Percentiles rank a stretch among this genome's conserved stretches.
These are phyloP conservation scores for Emmonsia crescens DNA, from an alignment of 2,329 filamentous ascomycete species.

Conservation along the genomic window DNA sequence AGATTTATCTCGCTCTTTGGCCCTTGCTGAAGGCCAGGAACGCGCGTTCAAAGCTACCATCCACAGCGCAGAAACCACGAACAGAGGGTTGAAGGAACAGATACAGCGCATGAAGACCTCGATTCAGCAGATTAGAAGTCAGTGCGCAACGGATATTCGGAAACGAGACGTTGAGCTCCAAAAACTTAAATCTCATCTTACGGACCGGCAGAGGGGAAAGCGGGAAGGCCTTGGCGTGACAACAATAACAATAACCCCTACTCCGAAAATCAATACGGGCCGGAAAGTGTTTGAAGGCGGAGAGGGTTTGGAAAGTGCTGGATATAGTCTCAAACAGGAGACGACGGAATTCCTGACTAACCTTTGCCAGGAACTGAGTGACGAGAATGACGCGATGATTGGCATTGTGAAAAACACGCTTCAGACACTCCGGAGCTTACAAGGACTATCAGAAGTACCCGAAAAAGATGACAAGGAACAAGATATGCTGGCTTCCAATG, in stretches of 20 bases:
- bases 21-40: slow-evolving; percentile 58
- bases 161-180: slow-evolving; percentile 86
- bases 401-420: slow-evolving; percentile 61
- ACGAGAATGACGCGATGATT: slow-evolving; percentile 81
- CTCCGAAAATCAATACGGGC: slow-evolving; percentile 23
- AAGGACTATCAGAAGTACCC: slow-evolving; percentile 36
- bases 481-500: slow-evolving; percentile 18
- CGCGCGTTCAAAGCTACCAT: slow-evolving; percentile 58
- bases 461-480: slow-evolving; percentile 19
- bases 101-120: slow-evolving; percentile 65
- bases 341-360: slow-evolving; percentile 85
- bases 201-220: slow-evolving; percentile 52
- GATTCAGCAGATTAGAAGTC: slow-evolving; percentile 70
- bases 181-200: slow-evolving; percentile 74
- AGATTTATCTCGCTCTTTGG: slow-evolving; percentile 47
- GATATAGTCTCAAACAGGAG: slow-evolving; percentile 67
- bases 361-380: slow-evolving; percentile 69
- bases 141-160: slow-evolving; percentile 82
- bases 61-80: slow-evolving; percentile 60
- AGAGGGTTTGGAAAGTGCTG: slow-evolving; percentile 42
- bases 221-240: slow-evolving; percentile 43
- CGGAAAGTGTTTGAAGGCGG: slow-evolving; percentile 20
- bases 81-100: slow-evolving; percentile 74
- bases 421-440: slow-evolving; percentile 52
- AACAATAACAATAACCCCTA: slow-evolving; percentile 38